These are phyloP conservation scores for Cornus florida DNA, from an alignment of 148 eudicot genomes.

Conservation along the genomic window DNA sequence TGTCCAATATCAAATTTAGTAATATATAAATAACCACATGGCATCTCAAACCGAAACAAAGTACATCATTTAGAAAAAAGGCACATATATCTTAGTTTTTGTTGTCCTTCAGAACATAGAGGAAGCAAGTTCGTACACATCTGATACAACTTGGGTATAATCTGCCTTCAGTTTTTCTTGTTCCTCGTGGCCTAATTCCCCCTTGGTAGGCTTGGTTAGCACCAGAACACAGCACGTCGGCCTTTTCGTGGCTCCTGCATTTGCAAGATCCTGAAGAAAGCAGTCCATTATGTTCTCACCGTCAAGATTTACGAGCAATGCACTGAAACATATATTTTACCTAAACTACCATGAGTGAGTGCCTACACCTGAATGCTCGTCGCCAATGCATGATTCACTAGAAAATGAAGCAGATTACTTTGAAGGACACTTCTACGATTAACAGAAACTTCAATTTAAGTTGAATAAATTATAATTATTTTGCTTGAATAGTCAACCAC, in stretches of 20 bases:
- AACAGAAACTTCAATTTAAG: too few relatives aligned
- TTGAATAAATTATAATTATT: too few relatives aligned
- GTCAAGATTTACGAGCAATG: too few relatives aligned
- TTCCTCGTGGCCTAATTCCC: constrained; percentile 67
- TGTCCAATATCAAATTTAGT: not conserved
- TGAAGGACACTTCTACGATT: too few relatives aligned
- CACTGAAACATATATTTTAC: not conserved
- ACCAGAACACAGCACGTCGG: constrained; percentile 95
- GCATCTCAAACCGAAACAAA: not conserved
- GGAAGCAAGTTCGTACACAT: constrained; percentile 54
- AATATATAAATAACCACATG: not conserved
- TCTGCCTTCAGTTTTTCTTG: constrained; percentile 70
- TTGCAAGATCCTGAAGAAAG: constrained; percentile 76
- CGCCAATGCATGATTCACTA: too few relatives aligned
- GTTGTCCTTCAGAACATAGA: constrained; percentile 47
- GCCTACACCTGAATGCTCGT: too few relatives aligned
- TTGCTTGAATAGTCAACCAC: too few relatives aligned
- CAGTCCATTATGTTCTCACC: too few relatives aligned
- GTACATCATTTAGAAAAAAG: too few relatives aligned
- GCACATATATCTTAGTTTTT: not conserved
- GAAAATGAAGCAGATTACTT: too few relatives aligned
- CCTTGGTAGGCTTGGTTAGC: constrained; percentile 80
- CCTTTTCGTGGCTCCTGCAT: constrained; percentile 92
- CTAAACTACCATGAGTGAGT: too few relatives aligned
- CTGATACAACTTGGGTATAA: constrained; percentile 63